Evolutionary conservation across 495 filamentous ascomycete genomes (phyloP), one percentile per base, ranked within the genome.

Genomic region (Tuber melanosporum): DNA sequence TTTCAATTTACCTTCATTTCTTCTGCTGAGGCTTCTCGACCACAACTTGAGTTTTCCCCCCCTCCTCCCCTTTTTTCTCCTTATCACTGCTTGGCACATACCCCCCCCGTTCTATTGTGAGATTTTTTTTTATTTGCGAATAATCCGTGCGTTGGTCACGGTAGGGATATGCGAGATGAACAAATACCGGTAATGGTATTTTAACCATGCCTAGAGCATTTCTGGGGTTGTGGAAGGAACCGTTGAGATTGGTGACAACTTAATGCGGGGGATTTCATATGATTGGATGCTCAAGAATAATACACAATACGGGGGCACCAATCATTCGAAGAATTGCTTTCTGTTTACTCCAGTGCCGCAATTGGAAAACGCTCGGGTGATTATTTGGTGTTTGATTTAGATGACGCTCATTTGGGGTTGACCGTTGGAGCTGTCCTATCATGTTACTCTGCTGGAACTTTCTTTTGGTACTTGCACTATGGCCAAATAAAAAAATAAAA

Each of bases 371-470:
- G 26, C 57, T 66, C 32, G 57, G 57, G 14, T 4, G 26, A 36
- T 66, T 66, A 66, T 36, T 66, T 36, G 26, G 57, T 36, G 57
- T 36, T 66, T 66, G 57, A 36, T 36, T 36, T 66, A 66, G 57
- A 66, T 66, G 57, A 66, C 57, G 57, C 57, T 66, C 57, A 14
- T 66, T 66, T 66, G 15, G 57, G 17, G 57, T 66, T 66, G 26
- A 66, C 12, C 5, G 57, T 66, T 19, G 32, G 17, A 19, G 57
- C 14, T 6, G 12, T 66, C 52, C 52, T 62, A 57, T 57, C 22
- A 57, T 32, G n/a, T 32, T 62, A 62, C n/a, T 62, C n/a, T 14
- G 9, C 57, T 62, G 32, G n/a, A 32, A 15, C 32, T 36, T 36
- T 66, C 26, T 66, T 66, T 66, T 66, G 36, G 26, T 62, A n/a